Conservation (phyloP, 2,329 filamentous ascomycete genomes). For the Fusarium sp. region DNA sequence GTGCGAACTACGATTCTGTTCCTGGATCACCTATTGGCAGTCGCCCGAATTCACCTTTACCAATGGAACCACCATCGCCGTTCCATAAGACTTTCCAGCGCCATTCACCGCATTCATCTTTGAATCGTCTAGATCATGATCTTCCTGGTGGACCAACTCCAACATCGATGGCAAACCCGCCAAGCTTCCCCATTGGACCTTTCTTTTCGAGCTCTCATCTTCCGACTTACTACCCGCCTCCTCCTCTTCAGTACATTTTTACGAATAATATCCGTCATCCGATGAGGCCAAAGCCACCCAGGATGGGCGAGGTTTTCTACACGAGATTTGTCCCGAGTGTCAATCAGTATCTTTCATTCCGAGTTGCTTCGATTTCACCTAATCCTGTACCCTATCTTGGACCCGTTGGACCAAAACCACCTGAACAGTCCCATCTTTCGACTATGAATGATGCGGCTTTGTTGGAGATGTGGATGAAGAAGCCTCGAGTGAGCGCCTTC, state of each 20-base stretch:
- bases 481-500: slow-evolving; percentile 83
- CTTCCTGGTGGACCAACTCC: slow-evolving; percentile 55
- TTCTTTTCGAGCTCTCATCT: slow-evolving; percentile 87
- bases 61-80: slow-evolving; percentile 44
- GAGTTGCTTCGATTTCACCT: slow-evolving; percentile 78
- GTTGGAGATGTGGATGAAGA: slow-evolving; percentile 89
- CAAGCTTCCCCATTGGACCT: slow-evolving; percentile 68
- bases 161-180: slow-evolving; percentile 47
- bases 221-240: slow-evolving; percentile 89
- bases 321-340: slow-evolving; percentile 85
- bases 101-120: slow-evolving; percentile 46
- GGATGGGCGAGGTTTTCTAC: slow-evolving; percentile 93
- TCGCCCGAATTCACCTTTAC: slow-evolving; percentile 64
- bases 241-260: slow-evolving; percentile 82
- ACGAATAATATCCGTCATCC: slow-evolving; percentile 87
- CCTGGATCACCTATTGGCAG: slow-evolving; percentile 65
- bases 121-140: slow-evolving; percentile 50
- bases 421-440: slow-evolving; percentile 55
- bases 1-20: slow-evolving; percentile 48
- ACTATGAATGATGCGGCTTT: slow-evolving; percentile 67
- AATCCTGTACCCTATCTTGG: slow-evolving; percentile 74
- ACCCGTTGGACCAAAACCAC: slow-evolving; percentile 59
- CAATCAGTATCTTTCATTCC: slow-evolving; percentile 87
- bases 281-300: slow-evolving; percentile 85
- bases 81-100: slow-evolving; percentile 42